These are phyloP conservation scores for Stachybotrys chlorohalonatus DNA, from an alignment of 2,329 filamentous ascomycete genomes.

Conservation along the genomic window DNA sequence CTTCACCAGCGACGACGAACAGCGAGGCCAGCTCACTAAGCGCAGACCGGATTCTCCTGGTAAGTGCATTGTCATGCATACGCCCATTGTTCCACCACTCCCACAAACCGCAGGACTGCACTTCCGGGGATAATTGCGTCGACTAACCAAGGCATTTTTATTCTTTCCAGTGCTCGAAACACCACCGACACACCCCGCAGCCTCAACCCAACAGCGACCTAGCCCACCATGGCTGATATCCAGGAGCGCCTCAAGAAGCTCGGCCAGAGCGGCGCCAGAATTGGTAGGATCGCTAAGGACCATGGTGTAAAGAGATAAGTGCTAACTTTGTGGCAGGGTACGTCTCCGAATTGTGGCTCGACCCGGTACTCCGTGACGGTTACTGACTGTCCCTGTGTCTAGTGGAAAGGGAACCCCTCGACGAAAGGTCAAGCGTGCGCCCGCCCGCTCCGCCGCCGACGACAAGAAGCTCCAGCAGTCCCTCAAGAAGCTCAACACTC, in stretches of 20 bases:
- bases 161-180: conserved; percentile 13
- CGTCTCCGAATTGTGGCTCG: conserved; percentile 9
- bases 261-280: conserved; percentile 39
- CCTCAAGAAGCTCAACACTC: conserved; percentile 99
- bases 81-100: conserved; percentile 3
- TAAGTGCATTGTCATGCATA: conserved; percentile 15
- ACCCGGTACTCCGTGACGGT: not conserved
- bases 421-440: conserved; percentile 97
- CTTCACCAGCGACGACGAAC: conserved; percentile 6
- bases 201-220: conserved; percentile 15
- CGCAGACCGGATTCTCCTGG: conserved; percentile 21
- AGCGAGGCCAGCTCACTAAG: conserved; percentile 26
- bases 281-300: conserved; percentile 49
- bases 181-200: conserved; percentile 16
- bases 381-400: conserved; percentile 2
- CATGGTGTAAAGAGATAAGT: not conserved
- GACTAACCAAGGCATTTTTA: conserved; percentile 13
- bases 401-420: conserved; percentile 96
- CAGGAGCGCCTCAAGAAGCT: conserved; percentile 54
- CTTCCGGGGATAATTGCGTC: conserved; percentile 11
- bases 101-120: conserved; percentile 6
- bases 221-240: conserved; percentile 42
- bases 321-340: conserved; percentile 21
- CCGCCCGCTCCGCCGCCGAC: conserved; percentile 85
- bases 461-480: conserved; percentile 99